Percentiles rank a stretch among this genome's conserved stretches.
Conservation (phyloP, 129 eudicot genomes). For the Centrapalus pauciflorus region DNA sequence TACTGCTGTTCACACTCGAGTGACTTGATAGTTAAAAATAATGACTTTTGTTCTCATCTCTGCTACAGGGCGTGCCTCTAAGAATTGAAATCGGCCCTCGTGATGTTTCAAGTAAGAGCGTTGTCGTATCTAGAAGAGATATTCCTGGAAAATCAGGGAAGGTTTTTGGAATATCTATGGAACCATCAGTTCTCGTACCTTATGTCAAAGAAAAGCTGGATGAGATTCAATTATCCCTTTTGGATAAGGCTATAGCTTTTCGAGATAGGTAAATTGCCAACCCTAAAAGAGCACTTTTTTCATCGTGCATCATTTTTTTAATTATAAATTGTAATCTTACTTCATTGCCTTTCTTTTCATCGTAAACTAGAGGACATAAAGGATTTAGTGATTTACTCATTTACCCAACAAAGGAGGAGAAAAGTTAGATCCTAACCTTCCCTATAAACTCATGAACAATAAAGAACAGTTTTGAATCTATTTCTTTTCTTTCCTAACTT, state of each 20-base stretch:
- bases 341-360: constrained; percentile 6
- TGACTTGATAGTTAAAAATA: constrained; percentile 2
- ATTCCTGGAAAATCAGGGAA: constrained; percentile 95
- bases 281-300: neutral
- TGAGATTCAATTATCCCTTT: constrained; percentile 75
- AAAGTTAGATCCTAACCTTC: neutral
- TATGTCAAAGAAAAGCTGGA: constrained; percentile 60
- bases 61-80: constrained; percentile 75
- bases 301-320: too few relatives aligned
- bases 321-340: neutral
- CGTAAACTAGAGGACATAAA: neutral
- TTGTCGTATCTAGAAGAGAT: constrained; percentile 93
- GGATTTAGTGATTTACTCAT: too few relatives aligned
- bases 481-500: neutral
- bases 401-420: neutral
- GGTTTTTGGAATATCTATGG: constrained; percentile 92
- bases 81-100: constrained; percentile 93
- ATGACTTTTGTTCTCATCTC: neutral
- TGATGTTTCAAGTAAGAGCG: constrained; percentile 69
- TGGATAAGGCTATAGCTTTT: constrained; percentile 63
- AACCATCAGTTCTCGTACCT: constrained; percentile 55
- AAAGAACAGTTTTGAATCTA: neutral
- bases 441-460: neutral
- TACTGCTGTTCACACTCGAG: neutral
- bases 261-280: constrained; percentile 62